These are phyloP conservation scores for Conticribra guillardii DNA, from an alignment of 108 stramenopile genomes.

Conservation along the genomic window DNA sequence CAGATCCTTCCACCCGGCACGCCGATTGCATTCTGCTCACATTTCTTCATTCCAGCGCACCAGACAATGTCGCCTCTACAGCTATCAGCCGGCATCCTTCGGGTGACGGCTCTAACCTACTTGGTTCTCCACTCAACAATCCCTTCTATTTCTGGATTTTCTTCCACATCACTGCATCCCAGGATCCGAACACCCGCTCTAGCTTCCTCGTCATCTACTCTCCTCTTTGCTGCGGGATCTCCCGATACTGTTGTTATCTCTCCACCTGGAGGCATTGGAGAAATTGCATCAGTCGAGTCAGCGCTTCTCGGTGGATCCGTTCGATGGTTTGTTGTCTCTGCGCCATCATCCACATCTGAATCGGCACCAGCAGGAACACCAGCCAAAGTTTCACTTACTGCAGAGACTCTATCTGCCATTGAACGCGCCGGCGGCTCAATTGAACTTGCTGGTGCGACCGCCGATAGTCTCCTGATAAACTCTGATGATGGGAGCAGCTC, in stretches of 20 bases:
- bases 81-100: too few species aligned
- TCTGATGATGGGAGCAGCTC: constrained; percentile 40
- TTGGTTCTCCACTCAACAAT: too few species aligned
- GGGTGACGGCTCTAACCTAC: too few species aligned
- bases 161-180: too few species aligned
- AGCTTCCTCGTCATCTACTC: too few species aligned
- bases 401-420: constrained; percentile 47
- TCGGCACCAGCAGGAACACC: not conserved
- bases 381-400: constrained; percentile 23
- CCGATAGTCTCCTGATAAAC: constrained; percentile 45
- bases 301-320: constrained; percentile 65
- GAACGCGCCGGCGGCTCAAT: constrained; percentile 55
- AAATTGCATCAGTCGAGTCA: constrained; percentile 72
- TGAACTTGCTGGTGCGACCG: constrained; percentile 67
- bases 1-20: too few species aligned
- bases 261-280: constrained; percentile 84
- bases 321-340: constrained; percentile 76
- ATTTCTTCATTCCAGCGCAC: too few species aligned
- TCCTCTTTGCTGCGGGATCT: not conserved
- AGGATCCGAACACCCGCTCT: too few species aligned
- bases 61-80: too few species aligned
- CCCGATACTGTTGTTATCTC: constrained; percentile 65
- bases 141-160: too few species aligned
- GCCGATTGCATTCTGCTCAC: too few species aligned
- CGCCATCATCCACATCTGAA: constrained; percentile 12